phyloP scores from a whole-genome alignment of 2,329 filamentous ascomycete genomes.

The Fusarium denticulatum region DNA sequence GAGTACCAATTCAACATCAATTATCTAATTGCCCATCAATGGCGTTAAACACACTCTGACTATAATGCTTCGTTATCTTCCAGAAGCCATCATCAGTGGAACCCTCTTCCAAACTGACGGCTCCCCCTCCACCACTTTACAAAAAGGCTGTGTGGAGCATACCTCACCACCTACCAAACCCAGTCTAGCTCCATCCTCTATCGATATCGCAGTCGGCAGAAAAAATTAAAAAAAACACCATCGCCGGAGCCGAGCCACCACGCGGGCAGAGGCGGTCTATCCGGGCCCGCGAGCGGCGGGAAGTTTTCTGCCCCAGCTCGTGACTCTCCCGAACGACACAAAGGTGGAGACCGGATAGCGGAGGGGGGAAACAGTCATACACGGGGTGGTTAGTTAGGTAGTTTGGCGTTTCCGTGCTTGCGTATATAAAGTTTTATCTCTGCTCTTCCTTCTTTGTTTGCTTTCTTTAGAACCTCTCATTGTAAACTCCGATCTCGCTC shows the following conservation, averaged over 20 bases:
- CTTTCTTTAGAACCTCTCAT: no score
- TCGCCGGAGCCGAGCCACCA: conserved; percentile 38
- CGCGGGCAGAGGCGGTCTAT: conserved; percentile 44
- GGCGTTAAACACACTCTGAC: not conserved
- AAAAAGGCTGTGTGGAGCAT: conserved; percentile 7
- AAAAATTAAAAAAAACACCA: not conserved
- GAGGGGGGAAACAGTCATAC: not conserved
- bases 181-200: not conserved
- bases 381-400: not conserved
- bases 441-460: not conserved
- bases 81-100: not conserved
- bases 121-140: not conserved
- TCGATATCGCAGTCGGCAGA: not conserved
- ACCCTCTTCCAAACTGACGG: not conserved
- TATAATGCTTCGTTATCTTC: not conserved
- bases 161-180: conserved; percentile 1
- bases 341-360: conserved; percentile 15
- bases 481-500: not conserved
- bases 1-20: not conserved
- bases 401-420: not conserved
- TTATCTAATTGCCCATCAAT: not conserved
- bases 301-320: conserved; percentile 13
- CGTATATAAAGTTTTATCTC: conserved; percentile 16
- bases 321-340: conserved; percentile 1
- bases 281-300: conserved; percentile 24